Base-by-base conservation (phyloP, 2,329 filamentous ascomycete species). In the Neocatenulostroma microsporum region DNA sequence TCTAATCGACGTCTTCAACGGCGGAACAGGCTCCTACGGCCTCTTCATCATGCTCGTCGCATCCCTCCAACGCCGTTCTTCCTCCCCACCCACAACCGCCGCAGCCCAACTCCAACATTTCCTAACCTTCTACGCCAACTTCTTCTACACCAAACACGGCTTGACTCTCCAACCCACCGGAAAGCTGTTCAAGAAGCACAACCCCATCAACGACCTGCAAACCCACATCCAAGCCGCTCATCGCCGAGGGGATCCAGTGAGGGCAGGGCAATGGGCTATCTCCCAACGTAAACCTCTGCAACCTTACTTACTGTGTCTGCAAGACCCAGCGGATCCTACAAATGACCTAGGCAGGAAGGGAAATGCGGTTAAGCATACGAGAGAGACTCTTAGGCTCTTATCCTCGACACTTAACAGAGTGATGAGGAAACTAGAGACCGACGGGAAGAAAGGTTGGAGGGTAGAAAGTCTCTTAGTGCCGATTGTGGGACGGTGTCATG, bases 11-110 rank as follows among this genome's bases (percentile, higher is more conserved):
- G 62, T 68, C 13, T 64, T 58, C 36, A 49, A 54, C 3, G 67
- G 67, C n/a, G 70, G 72, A 2, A 55, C 78, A 21, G 67, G 66
- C 12, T 68, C 72, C 1, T 76, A 78, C 48, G 61, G 66, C 10
- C 57, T 76, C 8, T 66, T 75, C 48, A 70, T 76, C 59, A 71
- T 78, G 62, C 55, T 78, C 13, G 68, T 72, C 11, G 70, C 73
- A 4, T 67, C 69, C 19, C 54, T 78, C 20, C 68, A 68, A 43
- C 39, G 37, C 13, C 29, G 20, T 10, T 29, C 21, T 12, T 15
- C 40, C n/a, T 6, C 33, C 12, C 13, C 26, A 20, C 34, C 23
- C 50, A 34, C 42, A 44, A 27, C 61, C 35, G 49, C 65, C 3
- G 69, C 56, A 13, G 49, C 58, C 3, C 65, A 67, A 17, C 60